These are phyloP conservation scores for Astragalus glycyphyllos DNA, from an alignment of 306 rosid genomes.

Conservation along the genomic window DNA sequence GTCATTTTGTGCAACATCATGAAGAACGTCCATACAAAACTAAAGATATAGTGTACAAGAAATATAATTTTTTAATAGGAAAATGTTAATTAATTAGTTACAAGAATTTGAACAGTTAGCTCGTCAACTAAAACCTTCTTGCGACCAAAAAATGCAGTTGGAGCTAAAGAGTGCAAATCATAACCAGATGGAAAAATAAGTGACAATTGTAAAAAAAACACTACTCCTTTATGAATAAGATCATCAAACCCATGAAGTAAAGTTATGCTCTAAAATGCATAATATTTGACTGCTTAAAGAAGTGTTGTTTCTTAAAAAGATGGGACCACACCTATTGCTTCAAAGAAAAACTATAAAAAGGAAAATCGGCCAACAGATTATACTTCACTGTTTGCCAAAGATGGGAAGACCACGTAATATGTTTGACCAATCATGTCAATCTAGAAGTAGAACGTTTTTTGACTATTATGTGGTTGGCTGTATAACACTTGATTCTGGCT, in stretches of 20 bases:
- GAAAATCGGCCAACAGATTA: neutral
- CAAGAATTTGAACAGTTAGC: no score
- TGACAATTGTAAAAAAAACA: neutral
- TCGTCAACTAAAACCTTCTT: no score
- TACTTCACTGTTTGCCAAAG: neutral
- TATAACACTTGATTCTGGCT: neutral
- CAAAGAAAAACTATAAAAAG: conserved; percentile 3
- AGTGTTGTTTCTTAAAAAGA: neutral
- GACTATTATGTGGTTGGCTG: neutral
- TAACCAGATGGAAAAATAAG: neutral
- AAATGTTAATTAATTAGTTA: no score
- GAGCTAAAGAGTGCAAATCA: no score
- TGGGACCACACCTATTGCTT: neutral
- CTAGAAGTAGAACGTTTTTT: neutral
- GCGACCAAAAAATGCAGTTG: no score
- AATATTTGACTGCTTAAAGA: conserved; percentile 18
- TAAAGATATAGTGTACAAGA: no score
- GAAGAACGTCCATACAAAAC: no score
- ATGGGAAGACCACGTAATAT: conserved; percentile 2
- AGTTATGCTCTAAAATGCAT: neutral
- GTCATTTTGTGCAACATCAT: no score
- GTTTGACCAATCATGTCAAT: conserved; percentile 29
- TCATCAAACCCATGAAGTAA: neutral
- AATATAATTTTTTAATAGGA: no score
- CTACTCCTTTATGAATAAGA: no score